phyloP scores from a whole-genome alignment of 2,329 filamentous ascomycete species.

The Sclerotinia minor region DNA sequence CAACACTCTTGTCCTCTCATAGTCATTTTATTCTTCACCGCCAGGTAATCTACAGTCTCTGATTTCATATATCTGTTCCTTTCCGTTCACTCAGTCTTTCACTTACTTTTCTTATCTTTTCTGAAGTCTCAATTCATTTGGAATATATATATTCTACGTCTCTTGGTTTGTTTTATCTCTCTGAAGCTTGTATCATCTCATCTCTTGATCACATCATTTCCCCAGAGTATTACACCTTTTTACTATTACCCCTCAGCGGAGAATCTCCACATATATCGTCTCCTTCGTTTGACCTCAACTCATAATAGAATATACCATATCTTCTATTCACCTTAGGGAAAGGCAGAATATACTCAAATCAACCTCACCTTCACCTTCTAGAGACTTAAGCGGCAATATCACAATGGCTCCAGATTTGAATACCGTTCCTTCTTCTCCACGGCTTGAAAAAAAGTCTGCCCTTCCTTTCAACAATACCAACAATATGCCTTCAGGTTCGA shows the following conservation, averaged over 20 bases:
- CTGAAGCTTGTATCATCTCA: neutral
- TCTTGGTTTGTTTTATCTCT: neutral
- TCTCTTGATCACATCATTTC: slow-evolving; percentile 18
- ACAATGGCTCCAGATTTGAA: slow-evolving; percentile 73
- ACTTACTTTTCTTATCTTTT: neutral
- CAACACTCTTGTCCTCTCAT: neutral
- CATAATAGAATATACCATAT: neutral
- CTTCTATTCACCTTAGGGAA: neutral
- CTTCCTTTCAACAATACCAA: slow-evolving; percentile 37
- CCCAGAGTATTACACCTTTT: slow-evolving; percentile 16
- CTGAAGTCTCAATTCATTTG: neutral
- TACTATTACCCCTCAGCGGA: neutral
- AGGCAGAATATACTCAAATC: too few relatives aligned
- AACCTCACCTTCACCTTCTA: too few relatives aligned
- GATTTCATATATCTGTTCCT: slow-evolving; percentile 7
- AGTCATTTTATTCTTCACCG: neutral
- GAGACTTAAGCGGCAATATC: neutral
- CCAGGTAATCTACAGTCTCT: neutral
- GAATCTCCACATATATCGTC: neutral
- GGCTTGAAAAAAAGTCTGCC: slow-evolving; percentile 28
- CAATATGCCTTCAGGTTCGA: slow-evolving; percentile 37
- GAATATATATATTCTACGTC: neutral
- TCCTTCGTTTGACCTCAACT: neutral
- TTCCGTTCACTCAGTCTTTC: neutral
- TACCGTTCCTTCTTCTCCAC: slow-evolving; percentile 62